These are phyloP conservation scores for Lepidium didymum DNA, from an alignment of 345 rosid genomes.

Conservation along the genomic window DNA sequence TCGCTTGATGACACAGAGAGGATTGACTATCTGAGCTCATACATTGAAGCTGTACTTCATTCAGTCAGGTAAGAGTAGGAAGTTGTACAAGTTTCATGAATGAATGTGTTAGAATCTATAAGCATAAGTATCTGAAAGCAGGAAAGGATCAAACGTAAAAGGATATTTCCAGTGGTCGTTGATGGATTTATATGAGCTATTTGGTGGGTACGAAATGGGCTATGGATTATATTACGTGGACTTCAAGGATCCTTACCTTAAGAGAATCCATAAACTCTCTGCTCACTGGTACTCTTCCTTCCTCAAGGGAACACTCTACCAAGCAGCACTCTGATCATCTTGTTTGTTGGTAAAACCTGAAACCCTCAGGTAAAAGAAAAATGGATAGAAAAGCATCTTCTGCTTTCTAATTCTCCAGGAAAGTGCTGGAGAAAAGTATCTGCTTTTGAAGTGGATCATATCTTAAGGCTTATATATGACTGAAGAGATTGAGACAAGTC, in stretches of 20 bases:
- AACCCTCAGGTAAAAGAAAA: background rate
- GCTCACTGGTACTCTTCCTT: constrained; percentile 38
- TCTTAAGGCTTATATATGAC: background rate
- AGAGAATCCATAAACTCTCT: constrained; percentile 43
- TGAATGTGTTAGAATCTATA: background rate
- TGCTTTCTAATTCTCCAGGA: background rate
- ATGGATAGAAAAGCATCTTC: background rate
- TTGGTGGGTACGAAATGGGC: constrained; percentile 24
- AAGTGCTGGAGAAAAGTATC: background rate
- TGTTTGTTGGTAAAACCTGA: constrained; percentile 7
- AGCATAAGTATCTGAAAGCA: background rate
- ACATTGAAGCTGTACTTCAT: constrained; percentile 42
- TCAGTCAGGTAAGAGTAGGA: constrained; percentile 35
- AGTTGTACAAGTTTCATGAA: background rate
- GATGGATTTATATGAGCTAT: constrained; percentile 36
- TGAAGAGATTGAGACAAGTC: background rate
- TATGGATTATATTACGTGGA: constrained; percentile 45
- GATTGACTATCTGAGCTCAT: constrained; percentile 33
- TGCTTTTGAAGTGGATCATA: background rate
- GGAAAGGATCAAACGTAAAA: constrained; percentile 47
- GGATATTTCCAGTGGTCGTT: constrained; percentile 50
- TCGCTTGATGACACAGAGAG: constrained; percentile 42
- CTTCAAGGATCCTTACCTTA: constrained; percentile 36
- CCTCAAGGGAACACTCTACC: constrained; percentile 29
- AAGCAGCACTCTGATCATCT: background rate